Evolutionary conservation across 2,329 filamentous ascomycete species (phyloP).

Genomic region (Diaporthe citrichinensis): DNA sequence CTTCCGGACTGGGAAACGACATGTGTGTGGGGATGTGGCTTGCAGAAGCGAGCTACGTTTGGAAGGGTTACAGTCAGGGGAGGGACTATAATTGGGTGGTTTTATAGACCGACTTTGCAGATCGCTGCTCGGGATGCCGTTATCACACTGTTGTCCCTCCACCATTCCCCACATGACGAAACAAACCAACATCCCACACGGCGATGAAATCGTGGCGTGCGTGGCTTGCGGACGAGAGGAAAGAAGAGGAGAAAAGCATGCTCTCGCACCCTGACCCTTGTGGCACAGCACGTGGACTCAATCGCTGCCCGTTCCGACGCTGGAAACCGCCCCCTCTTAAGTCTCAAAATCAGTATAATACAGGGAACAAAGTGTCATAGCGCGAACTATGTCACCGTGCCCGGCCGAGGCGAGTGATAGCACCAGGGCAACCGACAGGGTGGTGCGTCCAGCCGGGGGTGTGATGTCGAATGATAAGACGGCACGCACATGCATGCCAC

Average conservation of each 20-base stretch:
- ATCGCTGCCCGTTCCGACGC: neutral
- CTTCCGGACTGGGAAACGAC: neutral
- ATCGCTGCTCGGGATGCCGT: neutral
- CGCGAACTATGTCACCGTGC: constrained; percentile 30
- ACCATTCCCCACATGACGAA: constrained; percentile 8
- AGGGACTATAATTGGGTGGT: constrained; percentile 6
- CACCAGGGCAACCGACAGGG: constrained; percentile 8
- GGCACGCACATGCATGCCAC: constrained; percentile 2
- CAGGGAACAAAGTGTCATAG: constrained; percentile 12
- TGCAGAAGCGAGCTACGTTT: constrained; percentile 12
- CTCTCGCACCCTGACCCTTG: neutral
- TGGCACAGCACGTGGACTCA: neutral
- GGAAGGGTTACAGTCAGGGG: constrained; percentile 20
- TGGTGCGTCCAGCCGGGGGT: neutral
- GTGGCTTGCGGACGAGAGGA: neutral
- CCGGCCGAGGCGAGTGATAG: neutral
- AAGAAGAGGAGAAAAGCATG: neutral
- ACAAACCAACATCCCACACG: neutral
- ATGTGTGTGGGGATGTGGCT: constrained; percentile 9
- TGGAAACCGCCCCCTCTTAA: neutral
- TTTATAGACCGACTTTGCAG: constrained; percentile 8
- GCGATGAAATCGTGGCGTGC: neutral
- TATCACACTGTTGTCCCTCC: neutral
- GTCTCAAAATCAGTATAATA: constrained; percentile 12
- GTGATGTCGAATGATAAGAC: constrained; percentile 6